Conservation (phyloP, 2,329 filamentous ascomycete genomes). For the Cladosporium halotolerans region DNA sequence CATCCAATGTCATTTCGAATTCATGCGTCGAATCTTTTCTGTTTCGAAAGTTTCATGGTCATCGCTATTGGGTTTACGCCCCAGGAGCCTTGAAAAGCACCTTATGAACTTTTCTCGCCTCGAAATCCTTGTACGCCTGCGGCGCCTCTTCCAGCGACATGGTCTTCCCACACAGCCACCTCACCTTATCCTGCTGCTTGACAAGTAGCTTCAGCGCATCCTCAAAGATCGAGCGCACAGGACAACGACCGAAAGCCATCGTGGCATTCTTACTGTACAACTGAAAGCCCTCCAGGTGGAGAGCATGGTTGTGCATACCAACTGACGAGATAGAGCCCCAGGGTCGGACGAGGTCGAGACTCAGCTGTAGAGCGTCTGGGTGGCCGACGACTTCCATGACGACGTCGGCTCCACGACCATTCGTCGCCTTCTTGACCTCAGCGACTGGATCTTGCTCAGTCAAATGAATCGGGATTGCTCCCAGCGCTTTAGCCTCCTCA, state of each 20-base stretch:
- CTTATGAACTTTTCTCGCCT: constrained; percentile 49
- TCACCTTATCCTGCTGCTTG: constrained; percentile 45
- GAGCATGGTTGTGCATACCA: constrained; percentile 41
- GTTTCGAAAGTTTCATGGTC: too few relatives aligned
- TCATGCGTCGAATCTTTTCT: too few relatives aligned
- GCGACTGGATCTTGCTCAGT: constrained; percentile 40
- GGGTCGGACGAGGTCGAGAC: constrained; percentile 43
- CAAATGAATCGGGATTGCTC: constrained; percentile 80
- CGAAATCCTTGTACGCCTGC: constrained; percentile 48
- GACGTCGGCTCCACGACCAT: constrained; percentile 79
- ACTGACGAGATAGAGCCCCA: constrained; percentile 45
- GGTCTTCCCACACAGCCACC: constrained; percentile 48
- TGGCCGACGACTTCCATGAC: constrained; percentile 56
- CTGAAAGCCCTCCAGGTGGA: constrained; percentile 43
- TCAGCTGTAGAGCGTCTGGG: constrained; percentile 42
- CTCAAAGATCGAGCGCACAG: constrained; percentile 45
- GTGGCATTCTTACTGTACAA: constrained; percentile 46
- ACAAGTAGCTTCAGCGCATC: constrained; percentile 41
- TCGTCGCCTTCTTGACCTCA: constrained; percentile 66
- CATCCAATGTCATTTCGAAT: too few relatives aligned
- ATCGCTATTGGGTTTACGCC: too few relatives aligned
- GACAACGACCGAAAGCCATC: constrained; percentile 46
- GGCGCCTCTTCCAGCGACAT: constrained; percentile 46
- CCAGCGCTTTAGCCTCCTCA: constrained; percentile 63
- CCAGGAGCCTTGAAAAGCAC: constrained; percentile 41